A percentile compares a stretch with the other conserved stretches of the same genome.
phyloP scores from a whole-genome alignment of 176 grass and related monocot species.

The Tuctoria greenei region DNA sequence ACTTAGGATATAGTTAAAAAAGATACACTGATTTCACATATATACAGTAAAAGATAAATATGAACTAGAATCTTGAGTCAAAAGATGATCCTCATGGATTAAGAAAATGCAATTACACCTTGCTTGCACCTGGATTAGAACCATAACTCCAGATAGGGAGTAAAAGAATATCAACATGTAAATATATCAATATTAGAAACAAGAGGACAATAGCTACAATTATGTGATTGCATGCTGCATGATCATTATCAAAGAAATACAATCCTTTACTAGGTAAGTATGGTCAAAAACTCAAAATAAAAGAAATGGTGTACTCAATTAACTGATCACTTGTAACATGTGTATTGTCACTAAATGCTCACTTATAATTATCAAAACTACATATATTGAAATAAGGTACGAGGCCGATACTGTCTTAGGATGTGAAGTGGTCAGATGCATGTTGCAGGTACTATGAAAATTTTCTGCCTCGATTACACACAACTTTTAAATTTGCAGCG shows the following conservation, averaged over 20 bases:
- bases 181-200: slow-evolving; percentile 3
- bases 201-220: not conserved
- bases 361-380: too few relatives aligned
- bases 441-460: not conserved
- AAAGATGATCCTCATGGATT: not conserved
- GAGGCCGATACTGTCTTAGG: not conserved
- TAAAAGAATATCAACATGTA: not conserved
- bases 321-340: not conserved
- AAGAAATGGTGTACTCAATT: not conserved
- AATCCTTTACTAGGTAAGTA: not conserved
- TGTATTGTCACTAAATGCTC: not conserved
- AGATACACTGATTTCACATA: slow-evolving; percentile 7
- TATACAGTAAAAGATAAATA: not conserved
- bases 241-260: slow-evolving; percentile 18
- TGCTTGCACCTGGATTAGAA: slow-evolving; percentile 23
- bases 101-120: not conserved
- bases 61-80: not conserved
- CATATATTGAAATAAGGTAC: slow-evolving; percentile 23
- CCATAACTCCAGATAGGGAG: slow-evolving; percentile 1
- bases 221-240: not conserved
- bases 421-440: not conserved
- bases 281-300: slow-evolving; percentile 14
- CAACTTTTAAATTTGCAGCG: slow-evolving; percentile 8
- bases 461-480: slow-evolving; percentile 9
- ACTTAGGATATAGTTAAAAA: not conserved